Evolutionary conservation across 352 stramenopile genomes (phyloP), one percentile per base, ranked within the genome.

Genomic region (Blastocystis sp.): DNA sequence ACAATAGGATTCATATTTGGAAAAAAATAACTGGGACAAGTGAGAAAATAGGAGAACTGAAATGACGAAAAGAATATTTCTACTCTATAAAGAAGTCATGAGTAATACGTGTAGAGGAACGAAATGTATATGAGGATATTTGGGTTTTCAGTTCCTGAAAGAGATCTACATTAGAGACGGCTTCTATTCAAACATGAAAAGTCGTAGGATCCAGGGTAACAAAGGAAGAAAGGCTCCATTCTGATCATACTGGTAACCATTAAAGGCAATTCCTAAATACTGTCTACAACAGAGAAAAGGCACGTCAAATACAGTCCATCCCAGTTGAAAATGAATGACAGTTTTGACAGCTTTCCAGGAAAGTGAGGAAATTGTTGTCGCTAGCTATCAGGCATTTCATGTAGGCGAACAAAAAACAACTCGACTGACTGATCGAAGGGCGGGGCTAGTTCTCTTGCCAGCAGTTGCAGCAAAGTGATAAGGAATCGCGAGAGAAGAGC

Each of bases 211-310:
- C 54, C 54, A 82, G 8, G 73, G 73, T 53, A 82, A 54, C 20
- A 82, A 53, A 43, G 73, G 73, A n/a, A 82, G 61, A 34, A 82
- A 82, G 23, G 73, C 73, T 15, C 50, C 50, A 82, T 82, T 82
- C 45, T 64, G 20, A 3, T 82, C 73, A 66, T 68, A 82, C 11
- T 45, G 73, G 50, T 82, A 82, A 34, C 73, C 73, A 43, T 39
- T 43, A 9, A 50, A 4, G 9, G 43, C 20, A 26, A 64, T 82
- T 8, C 73, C 73, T 7, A 82, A 26, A 66, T 64, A 82, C 23
- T 82, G 73, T 39, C 73, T 82, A 82, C 6, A 26, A 4, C 3
- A 26, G 20, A 68, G 7, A 23, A n/a, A 66, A 23, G 29, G 2
- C 18, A 66, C 50, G 54, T 11, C 1, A 8, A 37, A 8, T 68